These are phyloP conservation scores for Rehmannia glutinosa DNA, from an alignment of 257 asterid species.

Conservation along the genomic window DNA sequence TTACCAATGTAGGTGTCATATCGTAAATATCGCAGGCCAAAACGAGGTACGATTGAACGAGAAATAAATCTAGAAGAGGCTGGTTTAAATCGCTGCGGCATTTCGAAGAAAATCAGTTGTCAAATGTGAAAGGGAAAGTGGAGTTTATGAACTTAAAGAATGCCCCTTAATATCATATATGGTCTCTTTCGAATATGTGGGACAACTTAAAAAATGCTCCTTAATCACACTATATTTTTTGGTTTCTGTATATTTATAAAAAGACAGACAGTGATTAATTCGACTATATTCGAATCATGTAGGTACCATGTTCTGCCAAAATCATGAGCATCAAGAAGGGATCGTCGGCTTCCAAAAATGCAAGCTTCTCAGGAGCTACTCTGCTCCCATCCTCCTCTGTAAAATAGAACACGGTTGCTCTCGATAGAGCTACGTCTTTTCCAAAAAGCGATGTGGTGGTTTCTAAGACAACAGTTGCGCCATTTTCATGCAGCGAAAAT, in stretches of 20 bases:
- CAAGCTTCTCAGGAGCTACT: constrained; percentile 29
- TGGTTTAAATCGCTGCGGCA: too few species aligned
- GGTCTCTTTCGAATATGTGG: too few species aligned
- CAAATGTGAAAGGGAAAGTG: too few species aligned
- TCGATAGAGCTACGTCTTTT: constrained; percentile 25
- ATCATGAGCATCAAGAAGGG: constrained; percentile 65
- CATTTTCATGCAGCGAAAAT: constrained; percentile 31
- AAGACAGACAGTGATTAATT: background rate
- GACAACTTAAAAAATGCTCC: too few species aligned
- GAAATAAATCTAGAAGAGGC: too few species aligned
- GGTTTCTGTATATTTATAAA: background rate
- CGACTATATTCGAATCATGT: constrained; percentile 12
- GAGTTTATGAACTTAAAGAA: too few species aligned
- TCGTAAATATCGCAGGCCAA: too few species aligned
- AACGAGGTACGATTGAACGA: too few species aligned
- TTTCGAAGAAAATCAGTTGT: too few species aligned
- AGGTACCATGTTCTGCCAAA: constrained; percentile 75
- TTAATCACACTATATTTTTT: too few species aligned
- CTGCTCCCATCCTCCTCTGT: constrained; percentile 29
- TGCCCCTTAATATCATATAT: too few species aligned
- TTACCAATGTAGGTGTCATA: too few species aligned
- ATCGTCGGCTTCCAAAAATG: constrained; percentile 36
- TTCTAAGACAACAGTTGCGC: constrained; percentile 19
- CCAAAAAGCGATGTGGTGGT: constrained; percentile 30
- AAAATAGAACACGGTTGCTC: constrained; percentile 37